Base-by-base conservation (phyloP, 2,329 filamentous ascomycete genomes). In the Stagonosporopsis cucurbitacearum region DNA sequence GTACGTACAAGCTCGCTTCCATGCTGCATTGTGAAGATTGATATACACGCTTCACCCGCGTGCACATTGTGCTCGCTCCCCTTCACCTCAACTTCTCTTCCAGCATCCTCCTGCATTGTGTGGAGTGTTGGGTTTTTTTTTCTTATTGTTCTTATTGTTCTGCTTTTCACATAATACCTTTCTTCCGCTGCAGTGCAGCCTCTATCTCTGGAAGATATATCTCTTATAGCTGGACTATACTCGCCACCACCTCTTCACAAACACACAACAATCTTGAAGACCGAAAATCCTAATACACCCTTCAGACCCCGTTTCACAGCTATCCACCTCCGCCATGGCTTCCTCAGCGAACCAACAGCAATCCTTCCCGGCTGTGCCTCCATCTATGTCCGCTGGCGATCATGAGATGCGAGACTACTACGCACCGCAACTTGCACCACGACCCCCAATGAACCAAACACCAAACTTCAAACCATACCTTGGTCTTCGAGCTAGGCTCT, bases 401-500 rank as follows among this genome's bases (percentile, higher is more conserved):
- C 80, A 84, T 83, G 82, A 83, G 80, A 82, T 82, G 81, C 81
- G 80, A 80, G 79, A 84, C 78, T 83, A 83, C 80, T 84, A 84
- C 77, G 80, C 78, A 73, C 73, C 78, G 62, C 80, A 82, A 75
- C 80, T 80, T 71, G 77, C 73, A 80, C 76, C 83, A 76, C 82
- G 82, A 78, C 81, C 83, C 77, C 73, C 79, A 73, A 77, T 81
- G 71, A 83, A 86, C 74, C 87, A 89, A 61, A 84, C 86, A 75
- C 85, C 85, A 74, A 86, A 86, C 72, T 84, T 90, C 71, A 97
- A 92, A 62, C 94, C 95, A 59, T 98, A 98, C 76, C 89, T 99
- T 61, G 92, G 93, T 68, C 86, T 97, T 71, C 87, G 88, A 70
- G 88, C 94, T 68, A 88, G 93, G 69, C 84, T 98, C 68, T 98